A percentile compares a stretch with the other conserved stretches of the same genome.
These are phyloP conservation scores for Pulicaria dysenterica DNA, from an alignment of 129 eudicot genomes.

Conservation along the genomic window DNA sequence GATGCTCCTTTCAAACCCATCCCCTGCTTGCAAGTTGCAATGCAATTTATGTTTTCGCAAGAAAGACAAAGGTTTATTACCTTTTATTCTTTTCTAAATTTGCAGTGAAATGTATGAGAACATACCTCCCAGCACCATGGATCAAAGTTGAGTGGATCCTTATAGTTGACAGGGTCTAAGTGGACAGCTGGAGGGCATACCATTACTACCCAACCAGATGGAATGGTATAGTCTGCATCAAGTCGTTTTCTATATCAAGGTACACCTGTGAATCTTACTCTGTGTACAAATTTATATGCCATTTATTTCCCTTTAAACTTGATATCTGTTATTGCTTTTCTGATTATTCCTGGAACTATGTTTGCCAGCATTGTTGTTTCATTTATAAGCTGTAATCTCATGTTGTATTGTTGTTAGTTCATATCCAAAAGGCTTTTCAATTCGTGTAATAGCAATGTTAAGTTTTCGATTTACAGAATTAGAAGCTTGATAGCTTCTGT, in stretches of 20 bases:
- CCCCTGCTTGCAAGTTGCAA: constrained; percentile 46
- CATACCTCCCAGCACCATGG: constrained; percentile 86
- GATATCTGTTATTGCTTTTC: constrained; percentile 66
- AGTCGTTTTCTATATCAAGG: background rate
- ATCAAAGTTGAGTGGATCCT: constrained; percentile 69
- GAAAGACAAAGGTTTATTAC: background rate
- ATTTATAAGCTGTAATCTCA: constrained; percentile 64
- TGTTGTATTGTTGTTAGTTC: too few relatives aligned
- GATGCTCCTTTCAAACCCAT: constrained; percentile 60
- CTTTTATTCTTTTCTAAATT: background rate
- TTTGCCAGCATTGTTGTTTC: constrained; percentile 79
- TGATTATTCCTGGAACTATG: constrained; percentile 71
- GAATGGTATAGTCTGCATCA: constrained; percentile 70
- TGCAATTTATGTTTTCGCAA: background rate
- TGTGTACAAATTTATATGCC: background rate
- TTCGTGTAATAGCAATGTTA: too few relatives aligned
- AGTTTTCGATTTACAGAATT: too few relatives aligned
- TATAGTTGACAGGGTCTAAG: constrained; percentile 57
- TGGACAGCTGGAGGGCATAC: constrained; percentile 87
- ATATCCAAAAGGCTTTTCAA: too few relatives aligned
- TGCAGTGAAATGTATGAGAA: background rate
- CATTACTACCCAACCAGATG: constrained; percentile 88
- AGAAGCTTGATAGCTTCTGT: constrained; percentile 70
- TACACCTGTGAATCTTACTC: background rate
- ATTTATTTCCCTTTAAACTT: constrained; percentile 51